These are phyloP conservation scores for Rosa multiflora DNA, from an alignment of 306 rosid genomes.

Conservation along the genomic window DNA sequence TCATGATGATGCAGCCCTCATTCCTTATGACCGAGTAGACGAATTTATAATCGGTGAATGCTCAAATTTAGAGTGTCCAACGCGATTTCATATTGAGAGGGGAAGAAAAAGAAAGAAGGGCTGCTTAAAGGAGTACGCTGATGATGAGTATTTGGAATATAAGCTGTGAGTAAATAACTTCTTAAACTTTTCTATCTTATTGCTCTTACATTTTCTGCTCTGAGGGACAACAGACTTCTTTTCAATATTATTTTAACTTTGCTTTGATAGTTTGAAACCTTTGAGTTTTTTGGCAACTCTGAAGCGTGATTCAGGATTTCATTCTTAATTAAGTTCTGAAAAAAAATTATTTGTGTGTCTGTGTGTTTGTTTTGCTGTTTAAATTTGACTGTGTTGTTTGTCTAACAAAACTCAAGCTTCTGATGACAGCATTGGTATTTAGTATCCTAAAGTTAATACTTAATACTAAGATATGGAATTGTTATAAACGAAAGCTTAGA, in stretches of 20 bases:
- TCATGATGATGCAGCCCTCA: conserved; percentile 82
- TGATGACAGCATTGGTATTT: background rate
- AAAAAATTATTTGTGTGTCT: background rate
- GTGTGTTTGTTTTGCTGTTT: background rate
- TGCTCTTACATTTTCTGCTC: background rate
- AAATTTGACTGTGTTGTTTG: background rate
- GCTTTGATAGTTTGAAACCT: background rate
- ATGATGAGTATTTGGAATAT: conserved; percentile 89
- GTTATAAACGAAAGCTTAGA: background rate
- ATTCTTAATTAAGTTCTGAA: background rate
- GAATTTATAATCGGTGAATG: conserved; percentile 87
- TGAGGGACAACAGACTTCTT: background rate
- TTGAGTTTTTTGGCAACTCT: background rate
- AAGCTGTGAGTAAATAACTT: conserved; percentile 66
- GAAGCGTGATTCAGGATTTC: background rate
- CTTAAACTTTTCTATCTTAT: conserved; percentile 13
- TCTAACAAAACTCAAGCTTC: background rate
- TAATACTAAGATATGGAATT: background rate
- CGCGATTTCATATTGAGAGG: conserved; percentile 84
- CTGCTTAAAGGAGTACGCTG: conserved; percentile 78
- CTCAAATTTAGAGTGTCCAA: conserved; percentile 76
- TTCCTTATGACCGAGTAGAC: conserved; percentile 87
- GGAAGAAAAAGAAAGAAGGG: conserved; percentile 72
- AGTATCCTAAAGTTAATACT: too few species aligned
- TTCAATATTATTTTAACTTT: background rate